These are phyloP conservation scores for Suillus alpinus DNA, from an alignment of 768 basidiomycete genomes.

Conservation along the genomic window DNA sequence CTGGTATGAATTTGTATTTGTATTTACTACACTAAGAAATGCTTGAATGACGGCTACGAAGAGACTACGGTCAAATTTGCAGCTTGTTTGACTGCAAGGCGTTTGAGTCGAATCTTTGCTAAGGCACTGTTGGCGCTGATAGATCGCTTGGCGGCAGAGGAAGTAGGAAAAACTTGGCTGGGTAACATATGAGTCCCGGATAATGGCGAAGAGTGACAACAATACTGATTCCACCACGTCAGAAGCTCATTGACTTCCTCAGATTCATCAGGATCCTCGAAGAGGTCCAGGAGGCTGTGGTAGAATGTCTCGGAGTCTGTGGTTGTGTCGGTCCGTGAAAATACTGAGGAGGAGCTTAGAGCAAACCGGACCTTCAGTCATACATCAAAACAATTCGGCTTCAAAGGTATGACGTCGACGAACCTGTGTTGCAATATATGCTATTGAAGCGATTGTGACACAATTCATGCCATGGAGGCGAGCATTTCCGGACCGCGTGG, in stretches of 20 bases:
- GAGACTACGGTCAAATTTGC: neutral
- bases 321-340: slow-evolving; percentile 16
- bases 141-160: neutral
- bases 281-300: slow-evolving; percentile 15
- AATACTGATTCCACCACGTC: slow-evolving; percentile 19
- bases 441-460: slow-evolving; percentile 15
- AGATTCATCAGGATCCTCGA: slow-evolving; percentile 18
- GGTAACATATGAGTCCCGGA: neutral
- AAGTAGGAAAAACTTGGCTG: slow-evolving; percentile 10
- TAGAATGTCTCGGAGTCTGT: slow-evolving; percentile 26
- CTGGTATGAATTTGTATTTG: too few species aligned
- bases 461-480: slow-evolving; percentile 15
- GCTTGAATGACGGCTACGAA: too few species aligned
- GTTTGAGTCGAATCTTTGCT: neutral
- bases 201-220: neutral
- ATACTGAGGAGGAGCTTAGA: slow-evolving; percentile 12
- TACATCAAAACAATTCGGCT: neutral
- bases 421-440: slow-evolving; percentile 22
- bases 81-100: neutral
- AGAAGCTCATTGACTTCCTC: slow-evolving; percentile 14
- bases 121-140: neutral
- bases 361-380: slow-evolving; percentile 14
- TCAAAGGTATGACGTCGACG: neutral
- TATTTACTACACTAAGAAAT: too few species aligned
- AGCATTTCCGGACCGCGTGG: slow-evolving; percentile 23